Conservation (phyloP, 805 yeast genomes). For the Teunomyces panamensis region DNA sequence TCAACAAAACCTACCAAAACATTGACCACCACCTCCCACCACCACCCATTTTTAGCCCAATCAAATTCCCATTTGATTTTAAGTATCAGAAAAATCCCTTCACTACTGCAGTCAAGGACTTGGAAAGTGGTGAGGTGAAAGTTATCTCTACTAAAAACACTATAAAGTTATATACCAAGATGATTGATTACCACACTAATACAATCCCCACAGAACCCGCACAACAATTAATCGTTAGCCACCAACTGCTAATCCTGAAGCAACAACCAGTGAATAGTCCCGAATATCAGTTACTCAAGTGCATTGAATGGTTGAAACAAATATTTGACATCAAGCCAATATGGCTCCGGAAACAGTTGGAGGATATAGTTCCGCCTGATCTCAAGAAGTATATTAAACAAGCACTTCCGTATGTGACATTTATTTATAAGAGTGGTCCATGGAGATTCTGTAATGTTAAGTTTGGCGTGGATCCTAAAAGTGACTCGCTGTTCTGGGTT, state of each 20-base stretch:
- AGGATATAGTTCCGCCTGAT: constrained; percentile 49
- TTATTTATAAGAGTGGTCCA: constrained; percentile 83
- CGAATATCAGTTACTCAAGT: constrained; percentile 35
- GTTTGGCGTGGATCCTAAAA: constrained; percentile 75
- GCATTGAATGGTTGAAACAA: constrained; percentile 40
- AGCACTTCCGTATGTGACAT: constrained; percentile 83
- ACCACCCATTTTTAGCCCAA: constrained; percentile 78
- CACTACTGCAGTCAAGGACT: constrained; percentile 45
- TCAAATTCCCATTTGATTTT: constrained; percentile 74
- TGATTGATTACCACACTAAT: constrained; percentile 46
- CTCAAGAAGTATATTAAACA: constrained; percentile 52
- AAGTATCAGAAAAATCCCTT: constrained; percentile 71
- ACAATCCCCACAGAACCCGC: constrained; percentile 50
- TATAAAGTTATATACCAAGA: constrained; percentile 52
- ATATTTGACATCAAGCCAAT: constrained; percentile 73
- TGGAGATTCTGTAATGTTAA: constrained; percentile 86
- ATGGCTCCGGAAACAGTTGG: constrained; percentile 78
- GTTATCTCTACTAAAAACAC: constrained; percentile 45
- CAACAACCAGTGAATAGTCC: constrained; percentile 35
- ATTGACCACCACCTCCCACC: constrained; percentile 68
- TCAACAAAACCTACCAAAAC: constrained; percentile 21
- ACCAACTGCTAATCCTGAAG: constrained; percentile 25
- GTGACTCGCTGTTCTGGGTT: constrained; percentile 49
- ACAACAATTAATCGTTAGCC: constrained; percentile 39
- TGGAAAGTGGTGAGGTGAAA: constrained; percentile 57